Percentiles rank a stretch among this genome's conserved stretches.
These are phyloP conservation scores for Exophiala phaeomuriformis DNA, from an alignment of 2,329 filamentous ascomycete genomes.

Conservation along the genomic window DNA sequence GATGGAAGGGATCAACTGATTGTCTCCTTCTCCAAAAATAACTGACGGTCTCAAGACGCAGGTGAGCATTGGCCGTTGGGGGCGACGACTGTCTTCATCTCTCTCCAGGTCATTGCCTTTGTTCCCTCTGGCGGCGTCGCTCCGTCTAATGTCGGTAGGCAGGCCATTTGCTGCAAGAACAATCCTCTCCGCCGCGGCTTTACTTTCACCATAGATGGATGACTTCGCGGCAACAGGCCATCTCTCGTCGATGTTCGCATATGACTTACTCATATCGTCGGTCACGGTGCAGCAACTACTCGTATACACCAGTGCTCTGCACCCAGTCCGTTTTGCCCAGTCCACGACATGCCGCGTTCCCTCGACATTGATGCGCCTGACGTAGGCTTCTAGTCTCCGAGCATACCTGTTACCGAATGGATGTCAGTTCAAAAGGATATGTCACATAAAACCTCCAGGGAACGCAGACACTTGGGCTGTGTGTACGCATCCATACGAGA, in stretches of 20 bases:
- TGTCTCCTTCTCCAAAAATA: constrained; percentile 39
- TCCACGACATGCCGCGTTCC: constrained; percentile 49
- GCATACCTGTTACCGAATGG: constrained; percentile 25
- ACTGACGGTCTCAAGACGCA: constrained; percentile 40
- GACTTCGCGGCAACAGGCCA: constrained; percentile 36
- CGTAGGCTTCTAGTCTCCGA: constrained; percentile 32
- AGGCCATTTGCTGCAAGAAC: constrained; percentile 34
- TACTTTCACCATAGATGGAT: constrained; percentile 39
- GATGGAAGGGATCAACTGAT: constrained; percentile 38
- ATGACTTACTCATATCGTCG: constrained; percentile 40
- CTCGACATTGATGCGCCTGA: constrained; percentile 48
- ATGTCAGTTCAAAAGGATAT: background rate
- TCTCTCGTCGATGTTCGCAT: constrained; percentile 36
- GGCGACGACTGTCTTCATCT: constrained; percentile 1
- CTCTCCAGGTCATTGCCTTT: background rate
- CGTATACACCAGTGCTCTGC: constrained; percentile 49
- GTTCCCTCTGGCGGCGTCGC: background rate
- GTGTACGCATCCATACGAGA: background rate
- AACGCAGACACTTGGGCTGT: background rate
- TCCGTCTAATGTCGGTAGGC: constrained; percentile 33
- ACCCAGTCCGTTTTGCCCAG: constrained; percentile 39
- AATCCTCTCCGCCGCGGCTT: constrained; percentile 38
- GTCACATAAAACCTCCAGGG: background rate
- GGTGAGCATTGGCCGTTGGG: constrained; percentile 29
- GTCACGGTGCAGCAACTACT: constrained; percentile 49